phyloP scores from a whole-genome alignment of 2,329 filamentous ascomycete genomes.

The Ambrosiella beaveri region DNA sequence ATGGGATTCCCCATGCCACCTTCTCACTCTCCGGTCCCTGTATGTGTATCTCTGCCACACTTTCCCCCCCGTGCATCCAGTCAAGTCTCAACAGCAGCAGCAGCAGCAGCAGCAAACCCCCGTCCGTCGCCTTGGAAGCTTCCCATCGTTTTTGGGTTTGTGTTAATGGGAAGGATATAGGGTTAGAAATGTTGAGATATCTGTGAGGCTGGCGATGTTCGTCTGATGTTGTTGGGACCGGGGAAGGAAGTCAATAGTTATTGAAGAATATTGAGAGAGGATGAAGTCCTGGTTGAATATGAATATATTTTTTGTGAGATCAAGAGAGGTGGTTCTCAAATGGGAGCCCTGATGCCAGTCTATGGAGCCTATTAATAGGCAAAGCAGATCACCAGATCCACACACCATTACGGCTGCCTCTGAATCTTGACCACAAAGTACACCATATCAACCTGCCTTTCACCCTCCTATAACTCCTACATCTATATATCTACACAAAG shows the following conservation, averaged over 20 bases:
- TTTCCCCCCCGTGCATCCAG: not conserved
- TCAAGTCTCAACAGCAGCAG: not conserved
- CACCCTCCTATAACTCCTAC: too few species aligned
- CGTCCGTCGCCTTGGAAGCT: not conserved
- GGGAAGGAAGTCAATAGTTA: not conserved
- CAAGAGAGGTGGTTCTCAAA: too few species aligned
- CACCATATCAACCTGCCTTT: too few species aligned
- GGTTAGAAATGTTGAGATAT: not conserved
- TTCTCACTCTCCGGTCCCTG: not conserved
- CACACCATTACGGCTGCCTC: too few species aligned
- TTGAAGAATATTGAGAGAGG: not conserved
- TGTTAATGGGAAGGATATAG: not conserved
- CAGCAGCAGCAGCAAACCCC: not conserved
- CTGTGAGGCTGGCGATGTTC: not conserved
- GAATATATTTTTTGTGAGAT: not conserved
- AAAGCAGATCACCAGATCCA: too few species aligned
- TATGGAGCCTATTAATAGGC: too few species aligned
- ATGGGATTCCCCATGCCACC: not conserved
- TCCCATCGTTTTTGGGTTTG: not conserved
- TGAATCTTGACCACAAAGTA: too few species aligned
- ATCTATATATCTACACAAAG: too few species aligned
- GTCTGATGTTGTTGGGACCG: not conserved
- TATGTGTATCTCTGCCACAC: not conserved
- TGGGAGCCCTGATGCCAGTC: too few species aligned
- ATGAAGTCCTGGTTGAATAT: not conserved